Percentiles rank a stretch among this genome's conserved stretches.
Evolutionary conservation across 345 rosid genomes (phyloP).

Genomic region (Nephelium lappaceum): DNA sequence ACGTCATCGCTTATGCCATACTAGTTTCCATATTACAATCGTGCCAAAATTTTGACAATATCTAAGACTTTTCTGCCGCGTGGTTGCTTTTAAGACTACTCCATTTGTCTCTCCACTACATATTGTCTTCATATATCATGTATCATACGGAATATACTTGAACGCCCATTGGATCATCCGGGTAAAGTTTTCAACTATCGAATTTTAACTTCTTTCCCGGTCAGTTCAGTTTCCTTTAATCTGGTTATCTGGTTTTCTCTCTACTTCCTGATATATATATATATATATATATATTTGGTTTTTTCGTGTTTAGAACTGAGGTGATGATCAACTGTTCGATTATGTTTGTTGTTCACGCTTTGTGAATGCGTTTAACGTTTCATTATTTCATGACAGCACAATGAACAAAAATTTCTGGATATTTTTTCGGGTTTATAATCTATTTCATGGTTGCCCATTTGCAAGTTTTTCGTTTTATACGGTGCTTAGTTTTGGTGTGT

Average conservation of each 20-base stretch:
- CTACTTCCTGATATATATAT: not conserved
- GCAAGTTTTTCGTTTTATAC: not conserved
- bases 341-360: not conserved
- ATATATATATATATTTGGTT: no score
- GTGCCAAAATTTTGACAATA: no score
- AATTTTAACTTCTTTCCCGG: no score
- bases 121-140: no score
- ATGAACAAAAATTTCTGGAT: not conserved
- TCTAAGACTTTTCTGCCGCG: not conserved
- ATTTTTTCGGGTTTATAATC: not conserved
- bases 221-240: not conserved
- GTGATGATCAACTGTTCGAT: not conserved
- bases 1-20: conserved; percentile 12
- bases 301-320: not conserved
- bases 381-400: not conserved
- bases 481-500: not conserved
- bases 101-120: not conserved
- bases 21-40: not conserved
- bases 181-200: not conserved
- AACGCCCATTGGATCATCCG: no score
- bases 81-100: not conserved
- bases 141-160: no score
- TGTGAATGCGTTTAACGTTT: not conserved
- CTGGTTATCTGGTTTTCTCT: conserved; percentile 6
- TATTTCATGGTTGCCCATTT: not conserved